Conservation (phyloP, 176 grass and related monocot species). For the Oryza coarctata region DNA sequence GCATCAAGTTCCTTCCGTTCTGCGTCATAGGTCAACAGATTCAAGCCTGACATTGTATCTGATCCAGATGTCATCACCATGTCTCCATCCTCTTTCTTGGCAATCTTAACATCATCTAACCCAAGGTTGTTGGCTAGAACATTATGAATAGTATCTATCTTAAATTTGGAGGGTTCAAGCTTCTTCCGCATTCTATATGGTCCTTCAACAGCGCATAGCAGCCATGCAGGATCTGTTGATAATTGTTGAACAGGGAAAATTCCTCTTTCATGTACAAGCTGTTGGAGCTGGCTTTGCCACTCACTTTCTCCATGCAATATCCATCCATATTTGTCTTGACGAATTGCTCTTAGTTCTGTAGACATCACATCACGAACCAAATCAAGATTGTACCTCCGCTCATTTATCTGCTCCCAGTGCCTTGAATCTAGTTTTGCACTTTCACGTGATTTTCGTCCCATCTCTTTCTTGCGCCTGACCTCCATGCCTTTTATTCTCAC, state of each 20-base stretch:
- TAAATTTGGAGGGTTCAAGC: constrained; percentile 85
- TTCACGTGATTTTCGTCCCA: constrained; percentile 84
- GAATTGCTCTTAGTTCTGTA: constrained; percentile 84
- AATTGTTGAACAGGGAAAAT: constrained; percentile 76
- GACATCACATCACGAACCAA: constrained; percentile 91
- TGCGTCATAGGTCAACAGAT: constrained; percentile 65
- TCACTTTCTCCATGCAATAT: constrained; percentile 97
- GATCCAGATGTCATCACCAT: constrained; percentile 61
- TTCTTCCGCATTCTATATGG: constrained; percentile 98
- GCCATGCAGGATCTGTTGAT: constrained; percentile 72
- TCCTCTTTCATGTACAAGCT: constrained; percentile 93
- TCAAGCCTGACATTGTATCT: constrained; percentile 79
- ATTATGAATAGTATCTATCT: constrained; percentile 92
- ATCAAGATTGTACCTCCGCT: constrained; percentile 80
- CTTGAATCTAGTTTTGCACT: constrained; percentile 65
- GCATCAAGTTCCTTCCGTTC: constrained; percentile 59
- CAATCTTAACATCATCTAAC: constrained; percentile 47
- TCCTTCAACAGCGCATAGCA: constrained; percentile 90
- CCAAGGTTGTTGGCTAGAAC: constrained; percentile 59
- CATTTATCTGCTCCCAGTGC: constrained; percentile 86
- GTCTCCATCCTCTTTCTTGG: constrained; percentile 56
- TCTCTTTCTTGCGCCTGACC: constrained; percentile 88
- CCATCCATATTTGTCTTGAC: constrained; percentile 99
- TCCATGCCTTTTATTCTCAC: constrained; percentile 99
- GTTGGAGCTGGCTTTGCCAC: constrained; percentile 93